Conservation (phyloP, 129 eudicot genomes). For the Tagetes erecta region DNA sequence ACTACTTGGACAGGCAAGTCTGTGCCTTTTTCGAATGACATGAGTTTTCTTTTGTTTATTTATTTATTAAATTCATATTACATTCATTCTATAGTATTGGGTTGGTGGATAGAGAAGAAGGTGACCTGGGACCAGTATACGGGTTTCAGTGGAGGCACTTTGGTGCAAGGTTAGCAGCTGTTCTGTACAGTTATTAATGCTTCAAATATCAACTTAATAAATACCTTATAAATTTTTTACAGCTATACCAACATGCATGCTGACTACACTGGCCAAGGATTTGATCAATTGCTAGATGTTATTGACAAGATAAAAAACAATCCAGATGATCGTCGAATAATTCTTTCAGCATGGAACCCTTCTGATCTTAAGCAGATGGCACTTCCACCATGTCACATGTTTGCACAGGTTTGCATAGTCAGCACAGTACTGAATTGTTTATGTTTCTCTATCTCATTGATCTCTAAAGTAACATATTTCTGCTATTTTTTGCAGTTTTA, state of each 20-base stretch:
- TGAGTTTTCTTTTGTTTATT: not conserved
- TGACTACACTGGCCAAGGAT: conserved; percentile 92
- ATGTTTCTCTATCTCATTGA: not conserved
- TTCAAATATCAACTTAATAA: not conserved
- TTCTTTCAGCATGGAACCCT: conserved; percentile 98
- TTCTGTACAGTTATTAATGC: conserved; percentile 6
- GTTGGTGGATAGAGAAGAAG: conserved; percentile 84
- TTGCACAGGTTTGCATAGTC: conserved; percentile 72
- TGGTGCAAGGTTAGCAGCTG: conserved; percentile 74
- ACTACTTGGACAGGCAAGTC: conserved; percentile 78
- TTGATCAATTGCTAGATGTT: conserved; percentile 85
- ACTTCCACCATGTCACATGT: conserved; percentile 97
- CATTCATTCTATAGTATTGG: conserved; percentile 57
- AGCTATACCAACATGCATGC: conserved; percentile 92
- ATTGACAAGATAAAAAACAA: conserved; percentile 76
- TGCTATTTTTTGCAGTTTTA: conserved; percentile 57
- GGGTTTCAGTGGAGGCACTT: conserved; percentile 99
- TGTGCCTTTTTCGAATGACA: not conserved
- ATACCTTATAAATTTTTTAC: conserved; percentile 21
- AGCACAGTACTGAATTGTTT: not conserved
- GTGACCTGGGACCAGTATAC: conserved; percentile 92
- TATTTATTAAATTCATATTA: not conserved
- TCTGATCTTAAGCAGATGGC: conserved; percentile 93
- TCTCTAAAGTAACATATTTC: conserved; percentile 3
- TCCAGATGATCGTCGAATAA: conserved; percentile 85